phyloP scores from a whole-genome alignment of 208 protist genomes.

The Leishmania lainsoni region DNA sequence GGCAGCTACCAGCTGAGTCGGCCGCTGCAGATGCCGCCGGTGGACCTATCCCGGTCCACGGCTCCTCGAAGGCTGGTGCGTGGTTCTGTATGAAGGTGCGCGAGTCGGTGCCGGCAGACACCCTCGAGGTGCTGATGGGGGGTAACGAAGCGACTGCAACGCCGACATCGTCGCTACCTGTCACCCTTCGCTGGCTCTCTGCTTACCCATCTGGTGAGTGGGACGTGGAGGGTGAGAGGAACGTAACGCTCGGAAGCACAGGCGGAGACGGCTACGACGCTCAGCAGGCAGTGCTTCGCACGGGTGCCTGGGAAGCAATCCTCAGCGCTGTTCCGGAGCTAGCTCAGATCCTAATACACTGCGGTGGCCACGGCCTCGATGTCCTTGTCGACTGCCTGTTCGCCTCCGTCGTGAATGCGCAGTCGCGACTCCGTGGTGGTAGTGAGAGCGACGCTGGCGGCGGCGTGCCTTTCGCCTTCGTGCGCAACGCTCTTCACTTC shows the following conservation, averaged over 20 bases:
- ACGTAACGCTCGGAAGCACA: neutral
- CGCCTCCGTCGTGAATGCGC: neutral
- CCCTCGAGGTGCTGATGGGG: constrained; percentile 9
- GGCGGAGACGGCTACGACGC: constrained; percentile 9
- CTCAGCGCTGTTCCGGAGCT: constrained; percentile 38
- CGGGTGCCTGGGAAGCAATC: constrained; percentile 45
- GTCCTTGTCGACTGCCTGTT: constrained; percentile 20
- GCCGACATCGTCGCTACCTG: neutral
- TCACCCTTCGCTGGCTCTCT: constrained; percentile 21
- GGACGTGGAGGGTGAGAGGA: neutral
- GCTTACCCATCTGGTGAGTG: neutral
- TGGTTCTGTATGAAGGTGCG: constrained; percentile 35
- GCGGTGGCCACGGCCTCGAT: constrained; percentile 22
- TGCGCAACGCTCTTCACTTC: constrained; percentile 36
- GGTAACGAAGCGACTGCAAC: neutral
- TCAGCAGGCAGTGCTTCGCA: constrained; percentile 22
- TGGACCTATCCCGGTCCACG: neutral
- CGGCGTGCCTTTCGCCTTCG: neutral
- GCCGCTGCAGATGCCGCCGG: neutral
- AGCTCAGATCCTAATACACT: constrained; percentile 23
- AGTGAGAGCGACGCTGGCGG: constrained; percentile 1
- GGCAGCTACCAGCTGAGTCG: neutral
- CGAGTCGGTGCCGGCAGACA: constrained; percentile 19
- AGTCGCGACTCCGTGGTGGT: neutral
- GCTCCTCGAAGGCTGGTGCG: constrained; percentile 15